Base-by-base conservation (phyloP, 1,139 yeast genomes). In the Hyphopichia buzzinii region DNA sequence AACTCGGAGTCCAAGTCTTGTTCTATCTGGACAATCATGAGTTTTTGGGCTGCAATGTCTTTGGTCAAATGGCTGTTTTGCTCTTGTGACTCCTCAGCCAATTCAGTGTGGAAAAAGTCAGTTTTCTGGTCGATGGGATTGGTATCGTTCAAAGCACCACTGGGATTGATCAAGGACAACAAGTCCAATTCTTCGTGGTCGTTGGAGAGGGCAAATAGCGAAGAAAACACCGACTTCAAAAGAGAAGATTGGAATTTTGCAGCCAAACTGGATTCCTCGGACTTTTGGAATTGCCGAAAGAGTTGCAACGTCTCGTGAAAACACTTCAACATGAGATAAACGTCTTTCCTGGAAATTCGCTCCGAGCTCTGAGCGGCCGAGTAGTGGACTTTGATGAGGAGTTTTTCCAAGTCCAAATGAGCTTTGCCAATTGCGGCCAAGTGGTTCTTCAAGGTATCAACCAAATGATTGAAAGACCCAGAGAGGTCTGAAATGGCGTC, bases 321-420 rank as follows among this genome's bases (percentile, higher is more conserved):
- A 31, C 72, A 71, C 28, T 67, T 70, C 40, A 92, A 59, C 50
- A 85, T 74, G 19, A 64, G 54, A 47, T 74, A 86, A 1, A 86
- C 65, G 42, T 89, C 95, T 39, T 76, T 78, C 28, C 95, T 70
- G 14, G 79, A 70, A 13, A 85, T 72, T 36, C 73, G 71, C 2
- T 77, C 76, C 2, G 54, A 41, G 2, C 44, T 43, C 33, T 58
- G 46, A 2, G 59, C 45, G 4, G 67, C 56, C 0, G 73, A 61
- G 52, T 87, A 88, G 44, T 86, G 85, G 2, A 87, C 65, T 44
- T 84, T 79, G 38, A 81, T 79, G 31, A 88, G 58, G 3, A 77
- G 71, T 38, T 79, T 74, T 44, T 87, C 89, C 23, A 92, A 59
- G 53, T 92, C 97, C 15, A 59, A 39, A 0, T 54, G 52, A 3